Evolutionary conservation across 768 basidiomycete genomes (phyloP).

Genomic region (Cyclocybe cylindracea): DNA sequence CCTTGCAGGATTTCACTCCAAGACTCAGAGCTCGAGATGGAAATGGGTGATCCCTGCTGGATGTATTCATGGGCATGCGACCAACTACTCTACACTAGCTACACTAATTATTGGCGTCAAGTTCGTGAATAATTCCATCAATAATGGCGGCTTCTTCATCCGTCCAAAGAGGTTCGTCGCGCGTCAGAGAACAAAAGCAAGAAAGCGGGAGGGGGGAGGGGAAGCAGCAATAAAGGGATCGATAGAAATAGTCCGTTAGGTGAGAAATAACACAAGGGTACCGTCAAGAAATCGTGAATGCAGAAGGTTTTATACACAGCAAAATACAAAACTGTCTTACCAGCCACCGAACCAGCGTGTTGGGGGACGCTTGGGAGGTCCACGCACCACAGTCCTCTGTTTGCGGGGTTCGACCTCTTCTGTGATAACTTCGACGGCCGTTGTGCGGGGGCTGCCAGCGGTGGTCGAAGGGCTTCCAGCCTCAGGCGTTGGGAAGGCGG

Average conservation of each 20-base stretch:
- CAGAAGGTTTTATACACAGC: conserved; percentile 24
- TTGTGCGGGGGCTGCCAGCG: conserved; percentile 71
- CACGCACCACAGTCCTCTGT: conserved; percentile 43
- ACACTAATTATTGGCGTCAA: conserved; percentile 27
- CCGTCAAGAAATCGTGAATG: conserved; percentile 34
- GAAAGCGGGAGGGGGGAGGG: conserved; percentile 6
- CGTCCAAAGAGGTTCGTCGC: conserved; percentile 20
- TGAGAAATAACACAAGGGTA: conserved; percentile 27
- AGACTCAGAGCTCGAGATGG: not conserved
- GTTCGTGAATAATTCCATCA: conserved; percentile 29
- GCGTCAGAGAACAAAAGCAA: conserved; percentile 4
- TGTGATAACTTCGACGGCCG: conserved; percentile 66
- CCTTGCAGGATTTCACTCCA: too few relatives aligned
- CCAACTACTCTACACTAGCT: conserved; percentile 38
- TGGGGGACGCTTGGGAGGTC: conserved; percentile 46
- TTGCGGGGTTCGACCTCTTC: conserved; percentile 56
- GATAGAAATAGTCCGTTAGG: conserved; percentile 10
- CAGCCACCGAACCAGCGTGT: conserved; percentile 63
- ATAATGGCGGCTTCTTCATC: conserved; percentile 28
- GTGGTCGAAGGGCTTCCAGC: conserved; percentile 55
- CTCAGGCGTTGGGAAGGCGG: conserved; percentile 72
- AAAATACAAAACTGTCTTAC: conserved; percentile 35
- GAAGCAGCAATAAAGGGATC: conserved; percentile 17
- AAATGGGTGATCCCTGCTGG: conserved; percentile 9
- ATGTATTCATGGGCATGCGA: not conserved